Conservation (phyloP, 306 rosid genomes). For the Cicer chorassanicum region DNA sequence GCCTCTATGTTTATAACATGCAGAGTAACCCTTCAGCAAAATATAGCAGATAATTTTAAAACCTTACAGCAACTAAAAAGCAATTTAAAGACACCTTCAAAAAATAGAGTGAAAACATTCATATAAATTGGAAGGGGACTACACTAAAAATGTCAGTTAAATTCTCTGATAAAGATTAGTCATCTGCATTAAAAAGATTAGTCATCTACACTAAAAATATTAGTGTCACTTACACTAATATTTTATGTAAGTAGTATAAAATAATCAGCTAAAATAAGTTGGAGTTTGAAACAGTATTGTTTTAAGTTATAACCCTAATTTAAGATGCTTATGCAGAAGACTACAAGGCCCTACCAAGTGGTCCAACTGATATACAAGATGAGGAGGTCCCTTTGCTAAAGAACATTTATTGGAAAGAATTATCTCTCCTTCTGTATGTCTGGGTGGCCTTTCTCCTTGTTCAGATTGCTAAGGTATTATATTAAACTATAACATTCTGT, state of each 20-base stretch:
- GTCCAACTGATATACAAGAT: conserved; percentile 58
- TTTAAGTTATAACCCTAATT: conserved; percentile 25
- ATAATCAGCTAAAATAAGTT: too few species aligned
- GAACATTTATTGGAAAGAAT: conserved; percentile 77
- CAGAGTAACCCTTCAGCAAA: conserved; percentile 3
- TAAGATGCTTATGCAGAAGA: conserved; percentile 58
- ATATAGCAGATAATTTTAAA: not conserved
- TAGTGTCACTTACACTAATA: too few species aligned
- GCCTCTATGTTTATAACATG: not conserved
- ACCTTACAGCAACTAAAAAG: conserved; percentile 8
- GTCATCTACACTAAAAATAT: too few species aligned
- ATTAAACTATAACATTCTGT: conserved; percentile 29
- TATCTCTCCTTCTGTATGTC: conserved; percentile 63
- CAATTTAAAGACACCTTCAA: not conserved
- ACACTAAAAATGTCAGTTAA: too few species aligned
- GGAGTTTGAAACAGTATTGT: not conserved
- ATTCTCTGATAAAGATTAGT: too few species aligned
- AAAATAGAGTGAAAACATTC: not conserved
- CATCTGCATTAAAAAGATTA: too few species aligned
- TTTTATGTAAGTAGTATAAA: too few species aligned
- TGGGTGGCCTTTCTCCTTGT: conserved; percentile 79
- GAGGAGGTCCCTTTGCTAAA: conserved; percentile 56
- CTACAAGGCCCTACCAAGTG: conserved; percentile 67
- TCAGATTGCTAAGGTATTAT: conserved; percentile 71
- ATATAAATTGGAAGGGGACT: too few species aligned